A percentile compares a stretch with the other conserved stretches of the same genome.
These are phyloP conservation scores for Hibiscus mutabilis DNA, from an alignment of 345 rosid genomes.

Conservation along the genomic window DNA sequence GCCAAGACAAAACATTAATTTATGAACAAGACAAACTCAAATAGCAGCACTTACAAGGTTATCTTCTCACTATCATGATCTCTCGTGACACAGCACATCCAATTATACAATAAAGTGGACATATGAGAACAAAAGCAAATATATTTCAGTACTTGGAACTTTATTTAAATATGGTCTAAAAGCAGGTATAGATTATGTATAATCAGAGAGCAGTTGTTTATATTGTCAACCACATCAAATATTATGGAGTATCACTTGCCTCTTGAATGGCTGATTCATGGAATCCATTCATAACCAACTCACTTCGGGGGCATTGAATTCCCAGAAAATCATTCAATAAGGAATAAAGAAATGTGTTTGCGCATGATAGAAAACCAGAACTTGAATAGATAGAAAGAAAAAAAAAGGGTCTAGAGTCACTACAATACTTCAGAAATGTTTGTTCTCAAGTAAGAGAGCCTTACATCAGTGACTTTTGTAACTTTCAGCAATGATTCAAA, in stretches of 20 bases:
- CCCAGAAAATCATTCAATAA: neutral
- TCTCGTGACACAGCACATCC: neutral
- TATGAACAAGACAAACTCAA: no score
- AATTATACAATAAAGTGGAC: neutral
- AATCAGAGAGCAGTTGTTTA: neutral
- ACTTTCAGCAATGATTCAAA: neutral
- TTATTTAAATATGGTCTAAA: neutral
- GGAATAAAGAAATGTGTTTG: neutral
- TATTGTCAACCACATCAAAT: neutral
- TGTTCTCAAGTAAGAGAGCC: neutral
- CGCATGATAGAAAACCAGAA: neutral
- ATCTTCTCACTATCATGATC: neutral
- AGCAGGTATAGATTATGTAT: neutral
- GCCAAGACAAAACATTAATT: no score
- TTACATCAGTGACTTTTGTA: neutral
- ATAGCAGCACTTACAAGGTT: neutral
- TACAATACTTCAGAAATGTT: neutral
- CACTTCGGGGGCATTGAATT: neutral
- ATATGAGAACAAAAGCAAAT: neutral
- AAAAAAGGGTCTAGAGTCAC: neutral
- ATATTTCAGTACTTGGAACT: neutral
- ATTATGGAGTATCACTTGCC: no score
- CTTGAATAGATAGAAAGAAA: neutral
- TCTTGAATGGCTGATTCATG: no score
- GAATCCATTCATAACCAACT: neutral